A percentile compares a stretch with the other conserved stretches of the same genome.
Evolutionary conservation across 2,329 filamentous ascomycete species (phyloP).

Genomic region (Botryotinia narcissicola): DNA sequence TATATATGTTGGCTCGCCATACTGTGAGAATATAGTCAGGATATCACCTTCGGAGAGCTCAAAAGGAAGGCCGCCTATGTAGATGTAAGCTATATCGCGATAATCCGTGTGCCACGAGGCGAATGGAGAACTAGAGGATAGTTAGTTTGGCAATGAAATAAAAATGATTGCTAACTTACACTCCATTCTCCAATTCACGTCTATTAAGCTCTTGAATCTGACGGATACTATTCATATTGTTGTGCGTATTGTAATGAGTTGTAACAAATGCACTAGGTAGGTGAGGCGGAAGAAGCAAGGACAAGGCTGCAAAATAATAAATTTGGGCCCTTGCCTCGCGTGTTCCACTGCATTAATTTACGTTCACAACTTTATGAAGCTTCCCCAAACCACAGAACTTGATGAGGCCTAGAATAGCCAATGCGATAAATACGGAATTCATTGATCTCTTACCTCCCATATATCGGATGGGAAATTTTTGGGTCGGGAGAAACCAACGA

Average conservation of each 20-base stretch:
- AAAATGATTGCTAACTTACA: conserved; percentile 50
- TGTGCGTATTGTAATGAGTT: not conserved
- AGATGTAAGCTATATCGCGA: conserved; percentile 93
- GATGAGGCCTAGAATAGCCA: conserved; percentile 14
- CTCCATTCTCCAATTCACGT: conserved; percentile 84
- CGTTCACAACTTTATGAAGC: conserved; percentile 29
- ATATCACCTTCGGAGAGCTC: conserved; percentile 94
- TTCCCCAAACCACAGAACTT: conserved; percentile 13
- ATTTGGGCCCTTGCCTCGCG: conserved; percentile 21
- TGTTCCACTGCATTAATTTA: conserved; percentile 19
- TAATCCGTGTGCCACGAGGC: conserved; percentile 98
- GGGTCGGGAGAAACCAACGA: conserved; percentile 4
- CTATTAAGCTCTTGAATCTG: conserved; percentile 92
- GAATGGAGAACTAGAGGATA: conserved; percentile 62
- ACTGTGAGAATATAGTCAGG: conserved; percentile 95
- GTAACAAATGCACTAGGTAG: not conserved
- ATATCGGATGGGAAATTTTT: conserved; percentile 6
- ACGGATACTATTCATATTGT: conserved; percentile 84
- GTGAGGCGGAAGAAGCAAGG: conserved; percentile 6
- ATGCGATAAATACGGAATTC: conserved; percentile 16
- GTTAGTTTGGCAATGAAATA: conserved; percentile 16
- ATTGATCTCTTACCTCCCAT: conserved; percentile 2
- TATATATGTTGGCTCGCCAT: conserved; percentile 88
- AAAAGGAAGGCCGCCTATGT: conserved; percentile 91
- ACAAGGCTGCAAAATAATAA: conserved; percentile 18